Evolutionary conservation across 768 basidiomycete genomes (phyloP).

Genomic region (Trametes cingulata): DNA sequence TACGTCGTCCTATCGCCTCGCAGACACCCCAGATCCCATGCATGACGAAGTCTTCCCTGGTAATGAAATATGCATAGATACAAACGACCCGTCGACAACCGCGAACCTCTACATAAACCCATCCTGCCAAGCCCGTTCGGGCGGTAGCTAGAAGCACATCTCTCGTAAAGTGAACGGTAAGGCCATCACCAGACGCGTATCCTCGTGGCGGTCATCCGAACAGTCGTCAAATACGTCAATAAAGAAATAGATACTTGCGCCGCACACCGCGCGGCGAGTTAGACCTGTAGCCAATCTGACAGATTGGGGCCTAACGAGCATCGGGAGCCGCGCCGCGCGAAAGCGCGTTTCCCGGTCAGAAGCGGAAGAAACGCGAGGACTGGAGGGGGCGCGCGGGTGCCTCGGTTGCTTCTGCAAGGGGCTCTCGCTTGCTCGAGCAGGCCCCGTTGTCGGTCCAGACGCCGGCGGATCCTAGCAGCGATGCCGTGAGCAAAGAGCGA

Average conservation of each 20-base stretch:
- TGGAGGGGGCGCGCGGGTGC: conserved; percentile 7
- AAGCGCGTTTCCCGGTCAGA: conserved; percentile 13
- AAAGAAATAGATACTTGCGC: conserved; percentile 3
- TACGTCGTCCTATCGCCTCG: too few species aligned
- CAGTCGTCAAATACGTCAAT: conserved; percentile 15
- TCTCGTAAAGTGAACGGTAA: background rate
- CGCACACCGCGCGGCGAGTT: background rate
- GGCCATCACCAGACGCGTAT: background rate
- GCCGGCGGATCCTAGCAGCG: conserved; percentile 42
- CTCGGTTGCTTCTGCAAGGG: conserved; percentile 3
- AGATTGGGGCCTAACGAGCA: background rate
- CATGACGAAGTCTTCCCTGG: too few species aligned
- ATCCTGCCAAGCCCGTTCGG: background rate
- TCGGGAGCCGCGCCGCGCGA: background rate
- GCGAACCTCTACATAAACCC: background rate
- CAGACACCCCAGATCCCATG: too few species aligned
- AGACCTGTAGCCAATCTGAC: conserved; percentile 1
- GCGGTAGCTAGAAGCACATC: background rate
- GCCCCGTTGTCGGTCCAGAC: conserved; percentile 60
- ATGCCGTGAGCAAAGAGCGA: too few species aligned
- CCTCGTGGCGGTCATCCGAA: conserved; percentile 10
- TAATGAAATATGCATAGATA: background rate
- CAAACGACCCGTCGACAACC: background rate
- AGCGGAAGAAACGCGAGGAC: conserved; percentile 27
- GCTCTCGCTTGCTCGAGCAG: conserved; percentile 36